Conservation (phyloP, 2,329 filamentous ascomycete genomes). For the Xylaria hypoxylon region DNA sequence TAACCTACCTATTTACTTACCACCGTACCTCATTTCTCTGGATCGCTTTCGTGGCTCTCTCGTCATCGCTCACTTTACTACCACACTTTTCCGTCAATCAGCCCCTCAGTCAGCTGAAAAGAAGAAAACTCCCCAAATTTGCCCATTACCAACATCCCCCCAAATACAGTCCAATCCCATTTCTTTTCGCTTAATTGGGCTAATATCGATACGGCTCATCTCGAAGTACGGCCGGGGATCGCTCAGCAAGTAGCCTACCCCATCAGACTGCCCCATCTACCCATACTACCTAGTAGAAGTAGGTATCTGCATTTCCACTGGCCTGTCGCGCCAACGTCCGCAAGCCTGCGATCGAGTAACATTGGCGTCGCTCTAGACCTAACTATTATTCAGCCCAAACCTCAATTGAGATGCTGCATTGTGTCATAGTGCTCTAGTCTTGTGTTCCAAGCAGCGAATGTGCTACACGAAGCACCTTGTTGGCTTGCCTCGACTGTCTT, state of each 20-base stretch:
- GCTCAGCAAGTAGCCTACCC: constrained; percentile 2
- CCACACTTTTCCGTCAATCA: constrained; percentile 6
- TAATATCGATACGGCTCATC: constrained; percentile 20
- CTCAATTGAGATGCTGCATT: constrained; percentile 32
- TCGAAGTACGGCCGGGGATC: constrained; percentile 10
- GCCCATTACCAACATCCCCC: constrained; percentile 16
- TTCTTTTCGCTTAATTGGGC: constrained; percentile 29
- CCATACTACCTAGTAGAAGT: not conserved
- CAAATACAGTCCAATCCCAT: not conserved
- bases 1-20: constrained; percentile 2
- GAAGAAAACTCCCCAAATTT: constrained; percentile 32
- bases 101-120: constrained; percentile 35
- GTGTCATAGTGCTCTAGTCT: constrained; percentile 39
- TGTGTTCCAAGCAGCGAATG: constrained; percentile 27
- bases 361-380: constrained; percentile 39
- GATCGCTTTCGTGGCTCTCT: constrained; percentile 11
- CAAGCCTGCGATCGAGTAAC: constrained; percentile 35
- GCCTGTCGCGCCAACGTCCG: constrained; percentile 31
- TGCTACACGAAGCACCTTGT: constrained; percentile 27
- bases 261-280: not conserved
- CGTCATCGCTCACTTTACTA: constrained; percentile 13
- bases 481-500: constrained; percentile 29
- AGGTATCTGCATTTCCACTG: constrained; percentile 21
- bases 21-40: not conserved
- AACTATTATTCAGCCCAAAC: constrained; percentile 32